Evolutionary conservation across 2,329 filamentous ascomycete species (phyloP).

Genomic region (Trichoderma sp.): DNA sequence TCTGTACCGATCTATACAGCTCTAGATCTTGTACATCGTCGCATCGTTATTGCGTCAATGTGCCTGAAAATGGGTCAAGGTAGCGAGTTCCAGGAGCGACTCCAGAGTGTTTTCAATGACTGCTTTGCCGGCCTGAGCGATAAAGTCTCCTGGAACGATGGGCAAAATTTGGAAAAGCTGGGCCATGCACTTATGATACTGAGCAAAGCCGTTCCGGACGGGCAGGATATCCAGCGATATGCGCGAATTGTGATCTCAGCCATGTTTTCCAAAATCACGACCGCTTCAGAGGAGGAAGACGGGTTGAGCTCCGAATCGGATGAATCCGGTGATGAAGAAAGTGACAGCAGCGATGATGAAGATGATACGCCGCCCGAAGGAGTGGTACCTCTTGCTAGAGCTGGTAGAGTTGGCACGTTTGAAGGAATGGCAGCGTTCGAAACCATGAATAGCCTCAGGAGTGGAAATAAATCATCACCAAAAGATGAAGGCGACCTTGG

Average conservation of each 20-base stretch:
- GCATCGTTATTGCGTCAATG: conserved; percentile 26
- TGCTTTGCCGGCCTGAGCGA: conserved; percentile 25
- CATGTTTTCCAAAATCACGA: conserved; percentile 26
- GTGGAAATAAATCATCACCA: neutral
- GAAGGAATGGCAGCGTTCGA: neutral
- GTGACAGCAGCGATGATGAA: conserved; percentile 8
- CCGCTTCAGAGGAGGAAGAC: neutral
- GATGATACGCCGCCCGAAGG: neutral
- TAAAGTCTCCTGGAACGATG: conserved; percentile 28
- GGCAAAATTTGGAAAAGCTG: conserved; percentile 22
- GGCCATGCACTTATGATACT: conserved; percentile 23
- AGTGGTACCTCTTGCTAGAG: neutral
- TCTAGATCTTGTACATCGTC: conserved; percentile 16
- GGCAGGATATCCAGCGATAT: conserved; percentile 20
- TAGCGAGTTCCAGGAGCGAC: conserved; percentile 24
- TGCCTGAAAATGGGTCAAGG: conserved; percentile 26
- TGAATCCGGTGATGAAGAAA: conserved; percentile 1
- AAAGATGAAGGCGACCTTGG: conserved; percentile 20
- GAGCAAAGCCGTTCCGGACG: conserved; percentile 16
- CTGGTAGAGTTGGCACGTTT: neutral
- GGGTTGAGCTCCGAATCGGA: neutral
- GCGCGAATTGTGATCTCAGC: conserved; percentile 28
- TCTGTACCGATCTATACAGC: conserved; percentile 24
- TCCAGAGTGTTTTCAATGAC: conserved; percentile 24
- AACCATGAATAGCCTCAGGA: neutral